A percentile compares a stretch with the other conserved stretches of the same genome.
These are phyloP conservation scores for Nothopassalora personata DNA, from an alignment of 2,329 filamentous ascomycete species.

Conservation along the genomic window DNA sequence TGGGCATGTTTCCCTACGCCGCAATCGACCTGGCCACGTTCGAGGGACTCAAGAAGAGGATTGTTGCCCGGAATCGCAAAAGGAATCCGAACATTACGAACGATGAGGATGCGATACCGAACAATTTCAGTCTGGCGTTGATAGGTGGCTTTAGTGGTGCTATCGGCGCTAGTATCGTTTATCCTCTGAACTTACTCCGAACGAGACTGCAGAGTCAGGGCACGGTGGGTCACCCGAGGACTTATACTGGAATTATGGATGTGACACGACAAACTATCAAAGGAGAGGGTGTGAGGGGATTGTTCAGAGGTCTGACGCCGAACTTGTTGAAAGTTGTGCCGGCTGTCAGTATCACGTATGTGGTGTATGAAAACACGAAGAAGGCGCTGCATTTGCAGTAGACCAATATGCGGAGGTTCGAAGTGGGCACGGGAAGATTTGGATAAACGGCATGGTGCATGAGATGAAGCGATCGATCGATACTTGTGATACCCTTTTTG, in stretches of 20 bases:
- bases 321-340: conserved; percentile 95
- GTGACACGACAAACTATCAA: conserved; percentile 77
- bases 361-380: conserved; percentile 90
- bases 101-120: conserved; percentile 70
- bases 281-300: conserved; percentile 74
- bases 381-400: conserved; percentile 48
- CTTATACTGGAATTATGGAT: conserved; percentile 88
- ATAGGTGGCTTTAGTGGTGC: conserved; percentile 91
- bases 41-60: conserved; percentile 76
- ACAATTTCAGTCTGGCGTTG: conserved; percentile 76
- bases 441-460: neutral
- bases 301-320: conserved; percentile 93
- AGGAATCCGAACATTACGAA: conserved; percentile 53
- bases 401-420: neutral
- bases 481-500: neutral
- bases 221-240: conserved; percentile 71
- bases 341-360: conserved; percentile 86
- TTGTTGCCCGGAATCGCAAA: conserved; percentile 64
- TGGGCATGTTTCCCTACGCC: conserved; percentile 97
- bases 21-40: conserved; percentile 96
- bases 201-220: conserved; percentile 86
- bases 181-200: conserved; percentile 87
- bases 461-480: neutral
- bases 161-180: conserved; percentile 87
- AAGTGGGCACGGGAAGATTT: neutral